Percentiles rank a stretch among this genome's conserved stretches.
Evolutionary conservation across 306 rosid genomes (phyloP).

Genomic region (Ammopiptanthus mongolicus): DNA sequence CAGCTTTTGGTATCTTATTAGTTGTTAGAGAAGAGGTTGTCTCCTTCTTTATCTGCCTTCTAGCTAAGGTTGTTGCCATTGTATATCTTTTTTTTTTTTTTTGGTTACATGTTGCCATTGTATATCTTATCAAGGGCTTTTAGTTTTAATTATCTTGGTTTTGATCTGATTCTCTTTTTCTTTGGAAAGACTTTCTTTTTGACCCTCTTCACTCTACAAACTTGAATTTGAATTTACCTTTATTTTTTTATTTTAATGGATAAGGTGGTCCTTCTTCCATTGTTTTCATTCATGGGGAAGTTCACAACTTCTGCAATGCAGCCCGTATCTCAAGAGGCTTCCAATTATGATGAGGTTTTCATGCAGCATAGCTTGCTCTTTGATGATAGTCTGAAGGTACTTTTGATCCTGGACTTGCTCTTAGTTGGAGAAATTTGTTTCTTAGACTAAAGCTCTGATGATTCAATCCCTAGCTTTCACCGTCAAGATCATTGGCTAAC

Average conservation of each 20-base stretch:
- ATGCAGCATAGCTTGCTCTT: constrained; percentile 94
- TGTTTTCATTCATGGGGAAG: constrained; percentile 49
- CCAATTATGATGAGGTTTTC: constrained; percentile 88
- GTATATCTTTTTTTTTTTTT: too few relatives aligned
- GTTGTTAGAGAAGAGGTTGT: constrained; percentile 35
- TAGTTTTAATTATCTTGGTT: constrained; percentile 18
- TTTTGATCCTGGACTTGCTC: neutral
- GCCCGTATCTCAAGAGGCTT: constrained; percentile 51
- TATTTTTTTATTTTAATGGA: constrained; percentile 1
- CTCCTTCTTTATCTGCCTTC: constrained; percentile 34
- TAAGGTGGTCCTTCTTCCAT: constrained; percentile 29
- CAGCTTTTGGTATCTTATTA: constrained; percentile 39
- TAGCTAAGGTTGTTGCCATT: constrained; percentile 10
- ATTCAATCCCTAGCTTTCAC: neutral
- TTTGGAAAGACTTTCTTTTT: constrained; percentile 11
- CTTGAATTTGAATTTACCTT: constrained; percentile 15
- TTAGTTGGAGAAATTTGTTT: neutral
- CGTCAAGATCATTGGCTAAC: neutral
- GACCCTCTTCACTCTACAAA: neutral
- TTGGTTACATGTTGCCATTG: too few relatives aligned
- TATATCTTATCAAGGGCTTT: constrained; percentile 25
- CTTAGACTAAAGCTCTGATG: neutral
- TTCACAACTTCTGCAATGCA: constrained; percentile 47
- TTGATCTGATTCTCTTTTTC: constrained; percentile 20
- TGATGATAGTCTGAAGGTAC: constrained; percentile 90